These are phyloP conservation scores for Escallonia herrerae DNA, from an alignment of 129 eudicot species.

Conservation along the genomic window DNA sequence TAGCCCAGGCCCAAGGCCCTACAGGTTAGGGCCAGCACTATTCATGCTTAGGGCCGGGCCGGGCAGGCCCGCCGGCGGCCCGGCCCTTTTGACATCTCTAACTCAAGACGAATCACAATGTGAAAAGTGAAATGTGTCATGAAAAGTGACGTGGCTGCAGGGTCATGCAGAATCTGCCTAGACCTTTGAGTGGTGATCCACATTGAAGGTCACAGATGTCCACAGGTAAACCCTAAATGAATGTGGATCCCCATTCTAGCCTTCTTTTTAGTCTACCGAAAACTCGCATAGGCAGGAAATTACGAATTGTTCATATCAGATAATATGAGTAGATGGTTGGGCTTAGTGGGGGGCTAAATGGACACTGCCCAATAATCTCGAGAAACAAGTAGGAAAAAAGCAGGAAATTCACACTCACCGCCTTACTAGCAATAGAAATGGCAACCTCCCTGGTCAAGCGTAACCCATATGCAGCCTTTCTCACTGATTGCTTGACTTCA, in stretches of 20 bases:
- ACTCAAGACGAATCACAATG: not conserved
- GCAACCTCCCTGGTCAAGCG: constrained; percentile 90
- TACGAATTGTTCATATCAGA: not conserved
- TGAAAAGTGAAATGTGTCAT: not conserved
- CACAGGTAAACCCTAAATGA: not conserved
- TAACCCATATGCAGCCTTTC: constrained; percentile 97
- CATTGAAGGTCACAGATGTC: not conserved
- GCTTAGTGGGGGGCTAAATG: too few species aligned
- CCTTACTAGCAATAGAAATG: constrained; percentile 90
- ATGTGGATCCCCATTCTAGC: too few species aligned
- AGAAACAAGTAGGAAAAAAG: not conserved
- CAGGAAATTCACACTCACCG: constrained; percentile 43
- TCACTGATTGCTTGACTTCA: constrained; percentile 60
- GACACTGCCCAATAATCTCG: not conserved
- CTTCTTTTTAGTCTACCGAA: too few species aligned
- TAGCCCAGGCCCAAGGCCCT: too few species aligned
- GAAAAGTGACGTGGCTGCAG: not conserved
- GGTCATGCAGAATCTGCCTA: not conserved
- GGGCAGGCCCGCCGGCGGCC: too few species aligned
- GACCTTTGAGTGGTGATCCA: not conserved
- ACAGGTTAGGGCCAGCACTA: too few species aligned
- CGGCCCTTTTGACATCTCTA: too few species aligned
- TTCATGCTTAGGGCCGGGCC: too few species aligned
- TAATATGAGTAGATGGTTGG: too few species aligned
- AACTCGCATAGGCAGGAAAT: not conserved